Percentiles rank a stretch among this genome's conserved stretches.
phyloP scores from a whole-genome alignment of 306 rosid species.

The Trifolium subterraneum region DNA sequence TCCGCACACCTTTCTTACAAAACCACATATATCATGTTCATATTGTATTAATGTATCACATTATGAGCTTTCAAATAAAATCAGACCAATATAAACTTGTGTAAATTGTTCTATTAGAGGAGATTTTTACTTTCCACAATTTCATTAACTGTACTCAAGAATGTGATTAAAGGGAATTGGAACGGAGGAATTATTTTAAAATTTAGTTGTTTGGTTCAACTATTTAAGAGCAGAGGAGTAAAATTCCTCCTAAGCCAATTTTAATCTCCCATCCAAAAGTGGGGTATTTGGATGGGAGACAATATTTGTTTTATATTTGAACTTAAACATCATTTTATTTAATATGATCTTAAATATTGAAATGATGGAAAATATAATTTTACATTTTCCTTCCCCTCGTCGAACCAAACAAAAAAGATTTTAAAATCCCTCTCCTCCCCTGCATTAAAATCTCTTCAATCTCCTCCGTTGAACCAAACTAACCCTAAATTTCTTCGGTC shows the following conservation, averaged over 20 bases:
- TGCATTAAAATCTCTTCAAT: too few relatives aligned
- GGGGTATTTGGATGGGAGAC: not conserved
- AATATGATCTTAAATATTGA: too few relatives aligned
- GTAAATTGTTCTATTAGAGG: not conserved
- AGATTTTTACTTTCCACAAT: not conserved
- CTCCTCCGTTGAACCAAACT: not conserved
- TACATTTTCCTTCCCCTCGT: not conserved
- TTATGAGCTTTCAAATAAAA: too few relatives aligned
- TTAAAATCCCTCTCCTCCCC: not conserved
- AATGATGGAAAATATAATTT: too few relatives aligned
- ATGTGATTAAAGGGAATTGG: too few relatives aligned
- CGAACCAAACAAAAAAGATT: not conserved
- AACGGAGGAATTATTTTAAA: too few relatives aligned
- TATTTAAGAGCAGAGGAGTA: too few relatives aligned
- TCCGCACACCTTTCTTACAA: not conserved
- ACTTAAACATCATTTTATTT: not conserved
- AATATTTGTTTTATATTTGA: too few relatives aligned
- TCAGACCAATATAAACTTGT: not conserved
- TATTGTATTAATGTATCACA: too few relatives aligned
- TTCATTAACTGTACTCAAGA: not conserved
- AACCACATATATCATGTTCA: not conserved
- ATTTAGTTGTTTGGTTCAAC: too few relatives aligned
- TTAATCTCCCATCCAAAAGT: not conserved
- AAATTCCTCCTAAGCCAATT: not conserved
- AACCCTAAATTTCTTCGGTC: not conserved